Percentiles rank a stretch among this genome's conserved stretches.
Conservation (phyloP, 192 early-diverging fungal genomes). For the Coemansia sp. region DNA sequence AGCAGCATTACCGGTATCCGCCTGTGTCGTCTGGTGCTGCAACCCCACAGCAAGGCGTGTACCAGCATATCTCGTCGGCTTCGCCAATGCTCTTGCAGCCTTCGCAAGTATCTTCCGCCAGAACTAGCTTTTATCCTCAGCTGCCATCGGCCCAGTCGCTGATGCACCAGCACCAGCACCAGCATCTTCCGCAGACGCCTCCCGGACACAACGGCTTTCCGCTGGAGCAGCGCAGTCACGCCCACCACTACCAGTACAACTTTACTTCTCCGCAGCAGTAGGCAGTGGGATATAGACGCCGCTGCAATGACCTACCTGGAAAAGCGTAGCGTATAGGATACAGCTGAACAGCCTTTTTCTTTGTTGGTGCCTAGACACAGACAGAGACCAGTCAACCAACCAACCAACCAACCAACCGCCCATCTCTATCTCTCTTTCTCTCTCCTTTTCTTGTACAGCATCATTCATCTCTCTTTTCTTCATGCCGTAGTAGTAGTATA, state of each 20-base stretch:
- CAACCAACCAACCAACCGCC: neutral
- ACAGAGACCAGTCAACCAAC: neutral
- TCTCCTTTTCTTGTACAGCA: constrained; percentile 20
- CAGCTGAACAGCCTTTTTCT: too few relatives aligned
- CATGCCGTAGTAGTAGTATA: constrained; percentile 3
- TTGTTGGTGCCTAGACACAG: neutral
- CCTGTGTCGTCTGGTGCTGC: neutral
- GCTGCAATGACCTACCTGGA: too few relatives aligned
- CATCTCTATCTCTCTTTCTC: neutral
- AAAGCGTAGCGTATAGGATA: too few relatives aligned
- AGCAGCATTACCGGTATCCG: constrained; percentile 16
- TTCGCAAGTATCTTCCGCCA: constrained; percentile 21
- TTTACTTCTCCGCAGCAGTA: constrained; percentile 5
- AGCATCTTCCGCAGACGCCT: constrained; percentile 11
- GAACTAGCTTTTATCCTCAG: constrained; percentile 25
- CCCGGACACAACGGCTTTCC: neutral
- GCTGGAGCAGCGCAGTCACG: constrained; percentile 12
- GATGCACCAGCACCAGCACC: constrained; percentile 33
- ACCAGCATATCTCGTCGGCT: constrained; percentile 14
- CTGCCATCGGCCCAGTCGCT: constrained; percentile 48
- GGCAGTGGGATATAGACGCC: too few relatives aligned
- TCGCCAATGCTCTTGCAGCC: constrained; percentile 23
- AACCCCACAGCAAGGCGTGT: constrained; percentile 3
- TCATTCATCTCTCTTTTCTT: constrained; percentile 3
- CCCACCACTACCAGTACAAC: constrained; percentile 1